These are phyloP conservation scores for Basipetospora sp. DNA, from an alignment of 2,329 filamentous ascomycete species.

Conservation along the genomic window DNA sequence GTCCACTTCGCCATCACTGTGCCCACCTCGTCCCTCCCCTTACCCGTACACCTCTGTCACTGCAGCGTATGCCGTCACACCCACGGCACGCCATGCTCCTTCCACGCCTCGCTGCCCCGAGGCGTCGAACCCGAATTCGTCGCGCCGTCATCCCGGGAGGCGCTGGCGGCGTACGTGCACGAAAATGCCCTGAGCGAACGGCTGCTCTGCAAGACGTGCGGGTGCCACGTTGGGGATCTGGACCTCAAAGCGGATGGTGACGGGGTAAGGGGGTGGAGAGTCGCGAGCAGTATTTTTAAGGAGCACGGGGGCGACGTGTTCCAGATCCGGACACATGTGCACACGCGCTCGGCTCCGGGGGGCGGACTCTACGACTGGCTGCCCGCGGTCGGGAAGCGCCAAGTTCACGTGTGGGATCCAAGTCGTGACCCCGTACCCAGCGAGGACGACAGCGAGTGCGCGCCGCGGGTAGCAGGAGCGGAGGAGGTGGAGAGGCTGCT, in stretches of 20 bases:
- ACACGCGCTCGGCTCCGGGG: constrained; percentile 21
- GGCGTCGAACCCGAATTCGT: constrained; percentile 24
- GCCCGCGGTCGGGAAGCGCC: constrained; percentile 12
- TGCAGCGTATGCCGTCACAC: constrained; percentile 30
- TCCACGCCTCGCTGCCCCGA: constrained; percentile 24
- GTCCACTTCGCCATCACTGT: constrained; percentile 28
- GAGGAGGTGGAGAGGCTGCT: constrained; percentile 26
- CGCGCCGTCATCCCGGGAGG: constrained; percentile 21
- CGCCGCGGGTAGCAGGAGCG: constrained; percentile 10
- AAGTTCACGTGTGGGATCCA: not conserved
- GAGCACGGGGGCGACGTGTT: constrained; percentile 21
- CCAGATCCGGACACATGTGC: constrained; percentile 21
- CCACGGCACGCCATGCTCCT: constrained; percentile 26
- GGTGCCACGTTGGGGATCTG: constrained; percentile 28
- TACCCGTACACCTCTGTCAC: constrained; percentile 29
- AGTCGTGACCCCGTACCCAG: too few species aligned
- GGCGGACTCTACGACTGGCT: constrained; percentile 23
- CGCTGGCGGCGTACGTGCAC: constrained; percentile 22
- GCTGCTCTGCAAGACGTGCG: constrained; percentile 31
- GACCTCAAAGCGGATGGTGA: constrained; percentile 13
- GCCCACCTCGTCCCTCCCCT: constrained; percentile 22
- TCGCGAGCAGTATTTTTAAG: constrained; percentile 26
- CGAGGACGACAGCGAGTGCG: too few species aligned
- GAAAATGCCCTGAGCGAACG: constrained; percentile 16
- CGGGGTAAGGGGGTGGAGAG: constrained; percentile 19